Conservation (phyloP, 768 basidiomycete genomes). For the Lentinula lateritia region DNA sequence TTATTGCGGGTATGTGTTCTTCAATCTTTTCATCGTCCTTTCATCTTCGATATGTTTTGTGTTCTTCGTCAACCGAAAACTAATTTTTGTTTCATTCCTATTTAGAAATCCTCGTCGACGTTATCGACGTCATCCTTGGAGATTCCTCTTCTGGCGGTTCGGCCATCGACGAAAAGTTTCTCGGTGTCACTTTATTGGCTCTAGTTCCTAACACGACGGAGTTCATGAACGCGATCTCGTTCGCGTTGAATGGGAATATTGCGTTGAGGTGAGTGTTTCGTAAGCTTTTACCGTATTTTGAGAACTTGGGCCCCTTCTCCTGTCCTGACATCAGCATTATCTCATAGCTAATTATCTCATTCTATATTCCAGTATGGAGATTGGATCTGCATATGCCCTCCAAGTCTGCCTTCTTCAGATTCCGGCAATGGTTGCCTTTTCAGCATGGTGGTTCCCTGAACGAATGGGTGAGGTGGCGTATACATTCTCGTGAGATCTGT, state of each 20-base stretch:
- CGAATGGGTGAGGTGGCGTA: conserved; percentile 83
- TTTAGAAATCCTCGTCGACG: conserved; percentile 87
- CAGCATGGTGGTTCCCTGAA: conserved; percentile 87
- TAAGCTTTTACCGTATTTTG: background rate
- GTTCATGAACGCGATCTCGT: conserved; percentile 99
- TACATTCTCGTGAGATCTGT: conserved; percentile 81
- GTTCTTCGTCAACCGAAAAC: background rate
- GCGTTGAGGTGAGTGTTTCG: conserved; percentile 68
- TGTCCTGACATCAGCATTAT: too few species aligned
- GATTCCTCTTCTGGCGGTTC: conserved; percentile 39
- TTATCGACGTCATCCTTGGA: conserved; percentile 89
- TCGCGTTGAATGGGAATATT: conserved; percentile 95
- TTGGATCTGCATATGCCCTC: conserved; percentile 96
- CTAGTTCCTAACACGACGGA: conserved; percentile 98
- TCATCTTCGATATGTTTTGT: too few species aligned
- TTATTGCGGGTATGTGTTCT: conserved; percentile 79
- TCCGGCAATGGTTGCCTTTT: conserved; percentile 98
- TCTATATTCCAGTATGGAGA: conserved; percentile 82
- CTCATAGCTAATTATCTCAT: too few species aligned
- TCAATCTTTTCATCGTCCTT: background rate
- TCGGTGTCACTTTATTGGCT: conserved; percentile 94
- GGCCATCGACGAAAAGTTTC: conserved; percentile 92
- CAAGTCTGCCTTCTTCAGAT: conserved; percentile 98
- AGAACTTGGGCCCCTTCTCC: background rate
- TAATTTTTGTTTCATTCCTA: conserved; percentile 1